These are phyloP conservation scores for Neoconidiobolus thromboides DNA, from an alignment of 371 early-diverging fungal genomes.

Conservation along the genomic window DNA sequence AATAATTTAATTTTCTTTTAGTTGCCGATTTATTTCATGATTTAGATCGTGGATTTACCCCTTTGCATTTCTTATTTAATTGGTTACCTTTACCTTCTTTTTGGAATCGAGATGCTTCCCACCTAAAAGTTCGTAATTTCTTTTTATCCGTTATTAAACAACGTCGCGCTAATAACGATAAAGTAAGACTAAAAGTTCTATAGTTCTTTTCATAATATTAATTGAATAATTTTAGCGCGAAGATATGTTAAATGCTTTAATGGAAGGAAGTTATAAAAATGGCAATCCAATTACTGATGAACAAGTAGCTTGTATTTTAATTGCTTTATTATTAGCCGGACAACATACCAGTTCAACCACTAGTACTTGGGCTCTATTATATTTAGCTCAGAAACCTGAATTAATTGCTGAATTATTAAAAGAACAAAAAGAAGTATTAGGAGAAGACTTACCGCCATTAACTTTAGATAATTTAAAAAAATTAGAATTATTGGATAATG, in stretches of 20 bases:
- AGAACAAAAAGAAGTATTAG: slow-evolving; percentile 39
- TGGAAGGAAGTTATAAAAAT: slow-evolving; percentile 73
- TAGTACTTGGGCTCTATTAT: slow-evolving; percentile 74
- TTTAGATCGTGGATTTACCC: slow-evolving; percentile 84
- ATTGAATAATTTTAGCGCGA: slow-evolving; percentile 7
- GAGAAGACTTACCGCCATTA: slow-evolving; percentile 31
- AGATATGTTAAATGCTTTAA: slow-evolving; percentile 70
- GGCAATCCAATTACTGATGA: slow-evolving; percentile 56
- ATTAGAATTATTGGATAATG: slow-evolving; percentile 52
- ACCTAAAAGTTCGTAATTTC: slow-evolving; percentile 56
- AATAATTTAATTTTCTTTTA: slow-evolving; percentile 6
- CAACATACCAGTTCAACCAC: slow-evolving; percentile 93
- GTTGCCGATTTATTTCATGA: slow-evolving; percentile 84
- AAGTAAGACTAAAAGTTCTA: slow-evolving; percentile 14
- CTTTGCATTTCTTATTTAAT: slow-evolving; percentile 80
- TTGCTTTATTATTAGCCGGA: slow-evolving; percentile 88
- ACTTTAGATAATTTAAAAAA: slow-evolving; percentile 63
- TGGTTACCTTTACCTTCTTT: slow-evolving; percentile 66
- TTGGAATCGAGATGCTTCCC: slow-evolving; percentile 69
- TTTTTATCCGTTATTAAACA: slow-evolving; percentile 65
- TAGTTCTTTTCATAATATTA: background rate
- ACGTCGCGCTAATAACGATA: slow-evolving; percentile 35
- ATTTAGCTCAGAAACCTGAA: slow-evolving; percentile 56
- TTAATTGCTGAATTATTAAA: slow-evolving; percentile 24
- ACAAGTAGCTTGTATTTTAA: slow-evolving; percentile 85